Percentiles rank a stretch among this genome's conserved stretches.
phyloP scores from a whole-genome alignment of 176 grass and related monocot genomes.

The Sorghum bicolor region Sorghum_bicolor_NCBIv3 NC_012871.2:76656501-76657000 shows the following conservation, averaged over 20 bases:
- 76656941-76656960: background rate
- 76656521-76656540: slow-evolving; percentile 34
- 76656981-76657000: background rate
- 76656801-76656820: slow-evolving; percentile 27
- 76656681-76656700: background rate
- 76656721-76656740: slow-evolving; percentile 33
- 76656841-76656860: slow-evolving; percentile 24
- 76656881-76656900: slow-evolving; percentile 33
- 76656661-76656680: background rate
- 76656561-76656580: background rate
- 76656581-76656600: background rate
- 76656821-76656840: background rate
- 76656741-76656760: slow-evolving; percentile 67
- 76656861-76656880: slow-evolving; percentile 9
- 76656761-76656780: slow-evolving; percentile 71
- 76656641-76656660: background rate
- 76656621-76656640: slow-evolving; percentile 9
- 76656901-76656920: background rate
- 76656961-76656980: slow-evolving; percentile 5
- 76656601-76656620: background rate
- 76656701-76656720: slow-evolving; percentile 17
- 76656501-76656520: slow-evolving; percentile 36
- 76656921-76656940: background rate
- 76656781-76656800: slow-evolving; percentile 65
- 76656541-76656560: background rate